Evolutionary conservation across 192 early-diverging fungal species (phyloP).

Genomic region (Bifiguratus adelaidae): DNA sequence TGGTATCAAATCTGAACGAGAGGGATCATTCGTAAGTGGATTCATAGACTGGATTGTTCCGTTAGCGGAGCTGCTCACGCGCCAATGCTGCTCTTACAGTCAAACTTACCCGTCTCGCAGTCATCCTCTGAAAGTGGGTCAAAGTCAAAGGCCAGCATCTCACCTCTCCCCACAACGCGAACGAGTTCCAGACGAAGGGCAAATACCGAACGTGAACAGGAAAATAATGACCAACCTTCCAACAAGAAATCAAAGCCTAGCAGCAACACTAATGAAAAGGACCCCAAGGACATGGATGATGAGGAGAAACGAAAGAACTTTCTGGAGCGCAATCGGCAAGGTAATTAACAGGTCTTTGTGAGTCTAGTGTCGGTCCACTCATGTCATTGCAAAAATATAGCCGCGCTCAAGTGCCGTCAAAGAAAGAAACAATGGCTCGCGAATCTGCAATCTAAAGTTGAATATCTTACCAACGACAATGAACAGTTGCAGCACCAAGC

Average conservation of each 20-base stretch:
- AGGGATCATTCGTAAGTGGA: not conserved
- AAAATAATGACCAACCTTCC: not conserved
- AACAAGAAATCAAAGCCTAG: not conserved
- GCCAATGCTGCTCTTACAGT: no score
- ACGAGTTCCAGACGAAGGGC: no score
- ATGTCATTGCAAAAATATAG: conserved; percentile 17
- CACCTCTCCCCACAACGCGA: not conserved
- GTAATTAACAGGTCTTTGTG: conserved; percentile 24
- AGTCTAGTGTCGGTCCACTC: no score
- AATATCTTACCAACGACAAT: conserved; percentile 54
- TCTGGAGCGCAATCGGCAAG: conserved; percentile 82
- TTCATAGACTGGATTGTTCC: no score
- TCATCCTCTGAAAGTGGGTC: no score
- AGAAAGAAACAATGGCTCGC: conserved; percentile 89
- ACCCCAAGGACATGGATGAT: conserved; percentile 15
- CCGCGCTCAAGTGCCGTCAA: conserved; percentile 85
- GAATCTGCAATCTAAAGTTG: conserved; percentile 60
- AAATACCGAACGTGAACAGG: not conserved
- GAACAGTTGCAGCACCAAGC: conserved; percentile 51
- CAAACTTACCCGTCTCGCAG: no score
- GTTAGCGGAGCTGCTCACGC: no score
- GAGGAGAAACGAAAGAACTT: conserved; percentile 73
- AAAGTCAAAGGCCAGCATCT: not conserved
- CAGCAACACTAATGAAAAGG: no score
- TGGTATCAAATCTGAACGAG: conserved; percentile 1